A percentile compares a stretch with the other conserved stretches of the same genome.
These are phyloP conservation scores for Ustilago nuda DNA, from an alignment of 1,284 basidiomycete genomes.

Conservation along the genomic window DNA sequence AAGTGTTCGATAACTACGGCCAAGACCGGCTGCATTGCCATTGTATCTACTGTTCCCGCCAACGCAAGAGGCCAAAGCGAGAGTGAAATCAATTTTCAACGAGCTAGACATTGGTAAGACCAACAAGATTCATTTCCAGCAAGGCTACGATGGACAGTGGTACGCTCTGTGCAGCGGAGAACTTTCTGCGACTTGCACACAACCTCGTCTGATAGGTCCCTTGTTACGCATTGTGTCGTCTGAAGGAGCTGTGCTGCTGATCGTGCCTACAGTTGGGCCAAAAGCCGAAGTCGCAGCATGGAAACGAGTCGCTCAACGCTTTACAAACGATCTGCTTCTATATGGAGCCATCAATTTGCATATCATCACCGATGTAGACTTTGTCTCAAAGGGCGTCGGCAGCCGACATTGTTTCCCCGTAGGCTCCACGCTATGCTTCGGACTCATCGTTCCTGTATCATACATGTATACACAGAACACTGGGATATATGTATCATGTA, in stretches of 20 bases:
- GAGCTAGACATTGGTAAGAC: neutral
- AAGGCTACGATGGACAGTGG: slow-evolving; percentile 5
- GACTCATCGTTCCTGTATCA: no score
- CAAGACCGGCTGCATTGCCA: no score
- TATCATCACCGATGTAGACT: slow-evolving; percentile 38
- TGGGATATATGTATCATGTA: no score
- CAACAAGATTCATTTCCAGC: slow-evolving; percentile 7
- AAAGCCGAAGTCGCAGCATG: slow-evolving; percentile 15
- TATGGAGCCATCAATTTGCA: slow-evolving; percentile 45
- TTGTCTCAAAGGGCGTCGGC: neutral
- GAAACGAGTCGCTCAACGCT: slow-evolving; percentile 26
- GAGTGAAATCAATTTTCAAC: neutral
- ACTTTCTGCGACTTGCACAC: neutral
- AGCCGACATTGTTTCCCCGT: no score
- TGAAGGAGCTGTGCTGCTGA: slow-evolving; percentile 34
- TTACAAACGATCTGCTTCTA: slow-evolving; percentile 40
- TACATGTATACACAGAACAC: no score
- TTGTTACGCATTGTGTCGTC: slow-evolving; percentile 35
- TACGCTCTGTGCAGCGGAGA: neutral
- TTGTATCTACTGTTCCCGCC: no score
- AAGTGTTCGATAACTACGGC: no score
- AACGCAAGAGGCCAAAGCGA: no score
- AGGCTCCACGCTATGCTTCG: no score
- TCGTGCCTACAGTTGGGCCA: slow-evolving; percentile 24
- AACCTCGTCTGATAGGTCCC: slow-evolving; percentile 37